Base-by-base conservation (phyloP, 345 rosid genomes). In the Cardiospermum halicacabum region DNA sequence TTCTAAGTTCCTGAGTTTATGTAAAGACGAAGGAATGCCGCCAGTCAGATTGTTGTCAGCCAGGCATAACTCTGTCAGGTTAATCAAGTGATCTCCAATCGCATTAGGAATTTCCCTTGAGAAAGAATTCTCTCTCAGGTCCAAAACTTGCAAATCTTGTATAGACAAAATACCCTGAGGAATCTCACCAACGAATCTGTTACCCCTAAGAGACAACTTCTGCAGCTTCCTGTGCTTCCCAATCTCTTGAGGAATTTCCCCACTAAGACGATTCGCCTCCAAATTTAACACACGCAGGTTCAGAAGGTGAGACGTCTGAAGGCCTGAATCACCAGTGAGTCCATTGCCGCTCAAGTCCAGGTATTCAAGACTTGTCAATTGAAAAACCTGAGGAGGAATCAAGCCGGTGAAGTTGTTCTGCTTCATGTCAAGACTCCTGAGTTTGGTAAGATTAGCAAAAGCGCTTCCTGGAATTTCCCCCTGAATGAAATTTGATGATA, bases 21-120 rank as follows among this genome's bases (percentile, higher is more conserved):
- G 70, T 12, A 76, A 27, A 2, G 80, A 74, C 5, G 72, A 36
- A 19, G 83, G 71, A 25, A 83, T 75, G 27, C 71, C 75, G 27
- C 84, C 79, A 0, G 62, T 75, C 15, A 83, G 51, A 22, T 21
- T 54, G 66, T 78, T 78, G 2, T 65, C 42, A 36, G 69, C 68
- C 66, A 78, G 58, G n/a, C 62, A 28, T 40, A 74, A 39, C 56
- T 59, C 60, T 24, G 68, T 70, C 61, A 77, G n/a, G 51, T 60
- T 55, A 56, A 68, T 49, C 21, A 77, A 58, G 39, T 47, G 51
- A 47, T 70, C 48, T 16, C 81, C 81, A 21, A 77, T 71, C 12
- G 43, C 58, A 37, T 10, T 53, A 13, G 73, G 81, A 73, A 77
- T 71, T 61, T 67, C 71, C 62, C 25, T 56, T 22, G 76, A 64